A percentile compares a stretch with the other conserved stretches of the same genome.
phyloP scores from a whole-genome alignment of 2,329 filamentous ascomycete species.

The Verticillium albo-atrum region DNA sequence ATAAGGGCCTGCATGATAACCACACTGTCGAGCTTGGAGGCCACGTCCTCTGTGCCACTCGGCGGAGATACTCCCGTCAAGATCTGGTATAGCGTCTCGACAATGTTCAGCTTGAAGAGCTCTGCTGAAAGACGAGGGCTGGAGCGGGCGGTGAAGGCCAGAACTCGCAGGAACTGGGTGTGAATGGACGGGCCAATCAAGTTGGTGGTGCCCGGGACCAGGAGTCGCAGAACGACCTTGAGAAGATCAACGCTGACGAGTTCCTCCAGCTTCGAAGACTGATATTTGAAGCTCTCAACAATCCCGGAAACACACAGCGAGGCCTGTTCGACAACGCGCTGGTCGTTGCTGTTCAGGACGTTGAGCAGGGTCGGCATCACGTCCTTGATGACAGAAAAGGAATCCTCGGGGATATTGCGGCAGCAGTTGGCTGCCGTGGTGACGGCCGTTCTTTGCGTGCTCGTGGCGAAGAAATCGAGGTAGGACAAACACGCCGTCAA shows the following conservation, averaged over 20 bases:
- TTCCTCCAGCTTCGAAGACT: conserved; percentile 83
- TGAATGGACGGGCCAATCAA: conserved; percentile 91
- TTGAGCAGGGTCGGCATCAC: conserved; percentile 95
- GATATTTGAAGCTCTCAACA: conserved; percentile 93
- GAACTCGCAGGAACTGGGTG: conserved; percentile 88
- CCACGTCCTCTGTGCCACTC: conserved; percentile 68
- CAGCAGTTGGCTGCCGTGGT: conserved; percentile 98
- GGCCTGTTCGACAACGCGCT: conserved; percentile 94
- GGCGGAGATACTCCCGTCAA: conserved; percentile 93
- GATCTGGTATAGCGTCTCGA: conserved; percentile 96
- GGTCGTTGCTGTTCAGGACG: conserved; percentile 87
- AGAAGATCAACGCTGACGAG: conserved; percentile 86
- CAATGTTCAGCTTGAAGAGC: conserved; percentile 91
- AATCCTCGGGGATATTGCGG: conserved; percentile 91
- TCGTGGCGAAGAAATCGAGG: conserved; percentile 95
- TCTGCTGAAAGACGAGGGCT: conserved; percentile 85
- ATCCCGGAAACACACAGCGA: conserved; percentile 94
- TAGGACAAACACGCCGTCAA: conserved; percentile 94
- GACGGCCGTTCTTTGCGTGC: conserved; percentile 92
- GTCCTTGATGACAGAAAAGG: conserved; percentile 84
- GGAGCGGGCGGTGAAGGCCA: conserved; percentile 84
- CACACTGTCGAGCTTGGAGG: conserved; percentile 88
- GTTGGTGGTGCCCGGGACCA: conserved; percentile 92
- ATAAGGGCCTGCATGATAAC: conserved; percentile 98
- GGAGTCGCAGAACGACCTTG: conserved; percentile 75